phyloP scores from a whole-genome alignment of 331 rosid species.

The Spiraea crenata region DNA sequence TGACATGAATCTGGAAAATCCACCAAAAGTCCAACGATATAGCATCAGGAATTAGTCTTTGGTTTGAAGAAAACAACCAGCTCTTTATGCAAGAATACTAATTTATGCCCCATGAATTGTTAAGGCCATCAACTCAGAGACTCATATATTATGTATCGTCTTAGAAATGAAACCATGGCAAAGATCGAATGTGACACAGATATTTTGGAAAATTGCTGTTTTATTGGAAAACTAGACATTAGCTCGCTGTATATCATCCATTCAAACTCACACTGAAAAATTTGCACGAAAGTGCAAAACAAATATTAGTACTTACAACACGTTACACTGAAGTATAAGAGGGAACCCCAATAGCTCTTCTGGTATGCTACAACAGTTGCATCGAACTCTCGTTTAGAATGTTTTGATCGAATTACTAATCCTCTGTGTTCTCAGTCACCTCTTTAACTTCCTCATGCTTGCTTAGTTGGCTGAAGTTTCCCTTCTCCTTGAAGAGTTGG shows the following conservation, averaged over 20 bases:
- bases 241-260: constrained; percentile 17
- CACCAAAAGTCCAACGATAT: too few relatives aligned
- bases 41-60: background rate
- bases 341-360: constrained; percentile 16
- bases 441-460: constrained; percentile 46
- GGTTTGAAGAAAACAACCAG: background rate
- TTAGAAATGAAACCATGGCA: constrained; percentile 7
- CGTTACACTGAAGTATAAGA: constrained; percentile 14
- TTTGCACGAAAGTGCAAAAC: constrained; percentile 27
- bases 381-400: constrained; percentile 22
- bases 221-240: constrained; percentile 22
- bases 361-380: constrained; percentile 31
- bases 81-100: background rate
- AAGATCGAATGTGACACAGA: constrained; percentile 21
- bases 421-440: constrained; percentile 40
- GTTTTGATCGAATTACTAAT: constrained; percentile 26
- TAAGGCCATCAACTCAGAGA: background rate
- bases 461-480: constrained; percentile 84
- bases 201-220: background rate
- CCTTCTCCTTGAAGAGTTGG: constrained; percentile 90
- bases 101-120: background rate
- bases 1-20: too few relatives aligned
- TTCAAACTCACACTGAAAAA: constrained; percentile 32
- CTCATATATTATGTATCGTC: background rate
- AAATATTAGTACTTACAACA: constrained; percentile 26